Base-by-base conservation (phyloP, 768 basidiomycete genomes). In the Gloeophyllum trabeum region DNA sequence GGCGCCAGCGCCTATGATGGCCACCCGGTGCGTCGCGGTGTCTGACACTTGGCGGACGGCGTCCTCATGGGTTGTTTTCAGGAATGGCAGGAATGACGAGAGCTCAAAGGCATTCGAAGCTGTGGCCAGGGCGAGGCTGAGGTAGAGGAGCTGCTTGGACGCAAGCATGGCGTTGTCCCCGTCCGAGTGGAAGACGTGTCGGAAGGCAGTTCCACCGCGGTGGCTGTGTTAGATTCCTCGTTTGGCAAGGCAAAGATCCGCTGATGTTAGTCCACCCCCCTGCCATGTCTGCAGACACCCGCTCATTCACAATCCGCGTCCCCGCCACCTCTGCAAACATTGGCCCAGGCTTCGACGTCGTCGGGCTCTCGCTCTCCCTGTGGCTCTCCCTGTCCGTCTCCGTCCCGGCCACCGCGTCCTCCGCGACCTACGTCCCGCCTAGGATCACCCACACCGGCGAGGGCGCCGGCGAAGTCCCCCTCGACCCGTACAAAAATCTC, bases 241-340 rank as follows among this genome's bases (percentile, higher is more conserved):
- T n/a, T n/a, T n/a, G n/a, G n/a, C n/a, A n/a, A n/a, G n/a, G n/a
- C n/a, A n/a, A n/a, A n/a, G n/a, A n/a, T n/a, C n/a, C n/a, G n/a
- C n/a, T n/a, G n/a, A n/a, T n/a, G n/a, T n/a, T n/a, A n/a, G n/a
- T n/a, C n/a, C n/a, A n/a, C n/a, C n/a, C n/a, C n/a, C n/a, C n/a
- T n/a, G n/a, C 28, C 36, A 37, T 37, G 36, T 7, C 39, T 10
- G 19, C 39, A 13, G 12, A 12, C 18, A 6, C 18, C 23, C 6
- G 19, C 12, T 21, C 16, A 40, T 75, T 91, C 62, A 70, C 66
- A 26, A 89, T 99, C 61, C 75, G 71, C 48, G 84, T 98, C 41
- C 94, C 94, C 6, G 91, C 91, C n/a, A 97, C 94, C 2, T 92
- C 93, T 48, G 94, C 94, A 49, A 99, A 99, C 67, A 92, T 99